These are phyloP conservation scores for Phytophthora colocasiae DNA, from an alignment of 352 stramenopile species.

Conservation along the genomic window DNA sequence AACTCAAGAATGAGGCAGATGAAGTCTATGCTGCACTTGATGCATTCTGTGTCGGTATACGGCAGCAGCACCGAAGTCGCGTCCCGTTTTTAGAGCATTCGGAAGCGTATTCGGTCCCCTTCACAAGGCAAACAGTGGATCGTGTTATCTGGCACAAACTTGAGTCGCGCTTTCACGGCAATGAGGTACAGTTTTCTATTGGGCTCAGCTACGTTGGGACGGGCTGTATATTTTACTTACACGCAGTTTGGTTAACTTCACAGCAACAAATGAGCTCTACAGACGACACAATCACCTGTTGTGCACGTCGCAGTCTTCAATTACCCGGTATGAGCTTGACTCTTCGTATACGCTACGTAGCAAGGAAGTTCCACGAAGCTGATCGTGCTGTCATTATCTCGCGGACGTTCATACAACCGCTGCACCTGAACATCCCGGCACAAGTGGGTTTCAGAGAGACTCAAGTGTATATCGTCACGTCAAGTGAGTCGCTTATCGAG, in stretches of 20 bases:
- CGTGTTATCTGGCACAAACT: constrained; percentile 20
- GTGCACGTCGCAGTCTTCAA: constrained; percentile 5
- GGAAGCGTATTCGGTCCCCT: constrained; percentile 19
- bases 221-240: neutral
- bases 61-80: constrained; percentile 1
- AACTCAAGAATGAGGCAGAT: constrained; percentile 7
- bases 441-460: constrained; percentile 27
- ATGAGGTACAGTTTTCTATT: constrained; percentile 14
- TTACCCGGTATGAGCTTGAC: constrained; percentile 7
- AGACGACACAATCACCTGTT: constrained; percentile 18
- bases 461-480: constrained; percentile 19
- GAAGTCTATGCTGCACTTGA: constrained; percentile 17
- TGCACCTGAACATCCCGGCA: neutral
- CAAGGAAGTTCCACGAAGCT: constrained; percentile 16
- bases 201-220: no score
- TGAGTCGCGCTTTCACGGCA: constrained; percentile 7
- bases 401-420: constrained; percentile 14
- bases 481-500: neutral
- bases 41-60: constrained; percentile 6
- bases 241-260: neutral
- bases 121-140: constrained; percentile 16
- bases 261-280: constrained; percentile 8
- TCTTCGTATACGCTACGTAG: constrained; percentile 26
- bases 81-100: constrained; percentile 22
- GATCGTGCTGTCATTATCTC: constrained; percentile 21